Conservation (phyloP, 805 yeast species). For the Sugiyamaella smithiae region DNA sequence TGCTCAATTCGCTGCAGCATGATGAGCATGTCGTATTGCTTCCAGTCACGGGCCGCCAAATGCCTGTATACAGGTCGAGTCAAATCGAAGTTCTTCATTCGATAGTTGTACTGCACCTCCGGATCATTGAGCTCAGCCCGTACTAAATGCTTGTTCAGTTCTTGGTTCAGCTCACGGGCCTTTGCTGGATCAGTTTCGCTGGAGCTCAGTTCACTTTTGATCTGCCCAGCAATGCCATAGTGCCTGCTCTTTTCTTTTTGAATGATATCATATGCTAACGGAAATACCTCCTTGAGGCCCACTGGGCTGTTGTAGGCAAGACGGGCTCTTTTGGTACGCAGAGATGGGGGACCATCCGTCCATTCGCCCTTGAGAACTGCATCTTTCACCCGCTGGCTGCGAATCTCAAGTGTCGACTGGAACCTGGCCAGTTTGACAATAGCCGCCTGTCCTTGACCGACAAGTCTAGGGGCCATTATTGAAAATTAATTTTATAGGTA, state of each 20-base stretch:
- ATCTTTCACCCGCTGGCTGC: conserved; percentile 18
- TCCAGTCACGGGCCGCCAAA: conserved; percentile 69
- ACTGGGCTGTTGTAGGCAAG: conserved; percentile 61
- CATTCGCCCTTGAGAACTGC: conserved; percentile 26
- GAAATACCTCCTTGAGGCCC: conserved; percentile 70
- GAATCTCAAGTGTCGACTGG: conserved; percentile 18
- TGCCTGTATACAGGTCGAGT: conserved; percentile 77
- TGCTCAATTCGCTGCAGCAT: conserved; percentile 91
- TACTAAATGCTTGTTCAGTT: conserved; percentile 38
- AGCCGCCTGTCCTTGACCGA: neutral
- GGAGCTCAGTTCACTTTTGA: conserved; percentile 32
- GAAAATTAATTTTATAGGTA: too few species aligned
- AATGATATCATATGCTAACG: conserved; percentile 60
- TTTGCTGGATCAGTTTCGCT: conserved; percentile 26
- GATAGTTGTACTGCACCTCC: conserved; percentile 70
- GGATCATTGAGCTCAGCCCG: conserved; percentile 78
- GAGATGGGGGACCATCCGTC: conserved; percentile 27
- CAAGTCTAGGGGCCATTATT: neutral
- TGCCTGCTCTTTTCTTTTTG: conserved; percentile 46
- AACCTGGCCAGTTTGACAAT: neutral
- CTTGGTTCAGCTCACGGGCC: conserved; percentile 21
- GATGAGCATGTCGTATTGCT: conserved; percentile 63
- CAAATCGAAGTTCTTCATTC: conserved; percentile 54
- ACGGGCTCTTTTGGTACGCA: conserved; percentile 20
- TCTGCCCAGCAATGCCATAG: conserved; percentile 41